phyloP scores from a whole-genome alignment of 2,329 filamentous ascomycete species.

The Paraphoma sp. region DNA sequence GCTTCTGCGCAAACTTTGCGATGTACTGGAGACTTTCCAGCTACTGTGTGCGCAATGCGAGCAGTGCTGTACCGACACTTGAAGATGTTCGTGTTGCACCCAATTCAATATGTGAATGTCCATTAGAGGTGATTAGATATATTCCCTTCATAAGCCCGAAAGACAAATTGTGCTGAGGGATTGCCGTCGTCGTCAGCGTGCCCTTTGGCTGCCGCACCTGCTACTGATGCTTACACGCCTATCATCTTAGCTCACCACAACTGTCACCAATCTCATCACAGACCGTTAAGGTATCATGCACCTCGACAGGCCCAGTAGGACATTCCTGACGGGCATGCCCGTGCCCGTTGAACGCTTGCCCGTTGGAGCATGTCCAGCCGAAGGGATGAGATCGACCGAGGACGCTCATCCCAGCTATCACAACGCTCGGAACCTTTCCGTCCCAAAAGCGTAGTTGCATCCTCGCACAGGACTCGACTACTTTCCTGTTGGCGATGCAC shows the following conservation, averaged over 20 bases:
- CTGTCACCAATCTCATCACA: background rate
- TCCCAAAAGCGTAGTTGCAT: background rate
- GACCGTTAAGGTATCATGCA: constrained; percentile 1
- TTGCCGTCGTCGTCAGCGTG: no score
- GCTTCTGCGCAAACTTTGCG: background rate
- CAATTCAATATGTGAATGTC: no score
- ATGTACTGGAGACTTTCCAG: no score
- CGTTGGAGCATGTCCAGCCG: constrained; percentile 21
- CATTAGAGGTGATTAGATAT: background rate
- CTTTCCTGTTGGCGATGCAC: background rate
- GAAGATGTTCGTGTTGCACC: no score
- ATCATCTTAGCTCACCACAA: constrained; percentile 2
- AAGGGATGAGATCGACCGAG: constrained; percentile 5
- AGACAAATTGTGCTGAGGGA: no score
- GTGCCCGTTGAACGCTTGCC: constrained; percentile 13
- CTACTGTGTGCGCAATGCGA: no score
- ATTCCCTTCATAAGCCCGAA: no score
- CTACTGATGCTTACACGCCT: no score
- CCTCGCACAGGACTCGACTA: background rate
- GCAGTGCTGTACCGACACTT: no score
- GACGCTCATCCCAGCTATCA: constrained; percentile 6
- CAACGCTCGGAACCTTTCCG: constrained; percentile 9
- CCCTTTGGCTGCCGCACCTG: no score
- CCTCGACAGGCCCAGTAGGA: background rate
- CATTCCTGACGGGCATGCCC: background rate